Evolutionary conservation across 2,329 filamentous ascomycete species (phyloP), one percentile per base, ranked within the genome.

Genomic region (Penicillium sp.): DNA sequence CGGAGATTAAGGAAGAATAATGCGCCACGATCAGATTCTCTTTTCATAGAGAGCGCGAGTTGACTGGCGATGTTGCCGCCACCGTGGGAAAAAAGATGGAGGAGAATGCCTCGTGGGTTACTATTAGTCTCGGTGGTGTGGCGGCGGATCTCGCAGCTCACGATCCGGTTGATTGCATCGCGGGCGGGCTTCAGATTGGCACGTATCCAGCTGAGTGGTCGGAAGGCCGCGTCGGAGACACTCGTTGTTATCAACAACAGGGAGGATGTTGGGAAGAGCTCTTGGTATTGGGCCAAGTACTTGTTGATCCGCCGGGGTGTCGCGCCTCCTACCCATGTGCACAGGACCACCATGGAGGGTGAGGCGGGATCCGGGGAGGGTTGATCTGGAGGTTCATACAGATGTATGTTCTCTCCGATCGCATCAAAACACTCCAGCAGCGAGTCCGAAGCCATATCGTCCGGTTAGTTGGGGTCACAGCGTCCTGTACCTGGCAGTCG

Each of bases 291-390:
- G 6, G 55, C 36, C 14, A 67, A 37, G 57, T 69, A 70, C 59
- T 70, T 69, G 53, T 63, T 60, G 61, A 70, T 71, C 14, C 67
- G 63, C 27, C 63, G 64, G 16, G 68, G 67, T 2, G 63, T 70
- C 31, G 69, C 66, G n/a, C 67, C 69, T 31, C 69, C 69, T 1
- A 69, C 57, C 68, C 67, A 69, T 24, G 66, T 69, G 41, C 68
- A 70, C 14, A 71, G 60, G 31, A 68, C 66, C 18, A 70, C 59
- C 40, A 70, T 55, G 18, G 63, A 58, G 13, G 66, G 64, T 9
- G 58, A 44, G 2, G 35, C 36, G 4, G 56, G 35, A 40, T 40
- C 56, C 51, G 36, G n/a, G 10, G 18, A 35, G 13, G 27, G n/a
- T 18, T 49, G 19, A 5, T 7, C 50, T 27, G 47, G 41, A 9